These are phyloP conservation scores for Lyophyllum decastes DNA, from an alignment of 768 basidiomycete species.

Conservation along the genomic window DNA sequence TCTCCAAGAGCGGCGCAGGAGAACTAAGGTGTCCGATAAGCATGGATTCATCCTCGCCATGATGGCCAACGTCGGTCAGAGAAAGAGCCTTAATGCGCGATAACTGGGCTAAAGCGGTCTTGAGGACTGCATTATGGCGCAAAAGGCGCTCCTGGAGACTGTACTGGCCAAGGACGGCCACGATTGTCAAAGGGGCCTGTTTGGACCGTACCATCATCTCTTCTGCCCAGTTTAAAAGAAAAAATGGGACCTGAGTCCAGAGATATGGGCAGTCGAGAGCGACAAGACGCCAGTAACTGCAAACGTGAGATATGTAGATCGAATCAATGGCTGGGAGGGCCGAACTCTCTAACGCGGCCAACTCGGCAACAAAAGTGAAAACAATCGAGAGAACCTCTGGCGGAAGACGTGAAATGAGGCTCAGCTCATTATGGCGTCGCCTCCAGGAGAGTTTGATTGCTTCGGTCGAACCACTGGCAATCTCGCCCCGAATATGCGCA, in stretches of 20 bases:
- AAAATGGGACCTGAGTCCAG: neutral
- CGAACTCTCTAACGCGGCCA: neutral
- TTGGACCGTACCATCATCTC: neutral
- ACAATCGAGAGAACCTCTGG: neutral
- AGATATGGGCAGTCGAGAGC: neutral
- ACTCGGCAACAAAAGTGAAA: neutral
- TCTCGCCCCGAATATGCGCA: neutral
- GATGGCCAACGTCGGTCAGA: neutral
- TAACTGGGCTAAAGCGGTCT: neutral
- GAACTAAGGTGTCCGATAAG: neutral
- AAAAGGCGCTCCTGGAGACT: neutral
- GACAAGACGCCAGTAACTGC: constrained; percentile 5
- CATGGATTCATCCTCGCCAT: neutral
- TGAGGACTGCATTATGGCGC: neutral
- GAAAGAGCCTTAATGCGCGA: neutral
- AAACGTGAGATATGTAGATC: neutral
- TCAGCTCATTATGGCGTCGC: neutral
- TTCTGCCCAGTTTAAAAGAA: neutral
- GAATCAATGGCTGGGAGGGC: neutral
- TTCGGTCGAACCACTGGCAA: neutral
- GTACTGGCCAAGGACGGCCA: neutral
- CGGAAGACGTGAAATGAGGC: neutral
- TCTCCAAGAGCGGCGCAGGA: neutral
- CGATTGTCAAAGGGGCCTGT: neutral
- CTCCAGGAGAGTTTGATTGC: neutral